These are phyloP conservation scores for Thuja plicata DNA, from an alignment of 83 land plant species.

Conservation along the genomic window DNA sequence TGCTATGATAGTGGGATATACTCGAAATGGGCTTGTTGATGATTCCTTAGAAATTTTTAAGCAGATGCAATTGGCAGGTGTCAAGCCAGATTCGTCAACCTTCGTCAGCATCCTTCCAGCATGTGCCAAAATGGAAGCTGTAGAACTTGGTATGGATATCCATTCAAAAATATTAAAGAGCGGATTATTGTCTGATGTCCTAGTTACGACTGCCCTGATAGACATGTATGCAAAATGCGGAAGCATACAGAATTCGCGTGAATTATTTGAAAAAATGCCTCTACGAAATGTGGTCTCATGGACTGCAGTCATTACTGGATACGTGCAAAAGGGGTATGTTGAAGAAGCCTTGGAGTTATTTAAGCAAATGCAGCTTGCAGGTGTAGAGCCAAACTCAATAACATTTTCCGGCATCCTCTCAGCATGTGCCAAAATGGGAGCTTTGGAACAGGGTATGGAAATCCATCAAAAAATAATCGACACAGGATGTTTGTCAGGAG, in stretches of 20 bases:
- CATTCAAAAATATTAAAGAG: conserved; percentile 37
- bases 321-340: conserved; percentile 33
- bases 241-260: conserved; percentile 22
- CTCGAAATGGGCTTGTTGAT: background rate
- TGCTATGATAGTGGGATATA: conserved; percentile 8
- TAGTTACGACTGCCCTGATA: conserved; percentile 42
- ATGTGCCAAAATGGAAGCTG: conserved; percentile 36
- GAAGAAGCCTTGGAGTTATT: conserved; percentile 42
- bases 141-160: conserved; percentile 29
- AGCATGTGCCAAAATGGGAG: conserved; percentile 30
- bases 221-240: conserved; percentile 57
- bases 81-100: conserved; percentile 28
- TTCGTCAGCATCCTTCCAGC: conserved; percentile 53
- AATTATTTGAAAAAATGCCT: conserved; percentile 37
- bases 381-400: conserved; percentile 27
- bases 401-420: conserved; percentile 22
- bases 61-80: conserved; percentile 30
- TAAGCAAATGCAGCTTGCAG: conserved; percentile 19
- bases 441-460: conserved; percentile 23
- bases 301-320: conserved; percentile 57
- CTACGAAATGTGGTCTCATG: conserved; percentile 37
- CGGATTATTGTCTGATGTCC: conserved; percentile 36
- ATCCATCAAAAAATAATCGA: conserved; percentile 21
- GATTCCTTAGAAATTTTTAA: conserved; percentile 16
- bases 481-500: conserved; percentile 2